These are phyloP conservation scores for Dendrobium huoshanense DNA, from an alignment of 106 monocot species.

Conservation along the genomic window DNA sequence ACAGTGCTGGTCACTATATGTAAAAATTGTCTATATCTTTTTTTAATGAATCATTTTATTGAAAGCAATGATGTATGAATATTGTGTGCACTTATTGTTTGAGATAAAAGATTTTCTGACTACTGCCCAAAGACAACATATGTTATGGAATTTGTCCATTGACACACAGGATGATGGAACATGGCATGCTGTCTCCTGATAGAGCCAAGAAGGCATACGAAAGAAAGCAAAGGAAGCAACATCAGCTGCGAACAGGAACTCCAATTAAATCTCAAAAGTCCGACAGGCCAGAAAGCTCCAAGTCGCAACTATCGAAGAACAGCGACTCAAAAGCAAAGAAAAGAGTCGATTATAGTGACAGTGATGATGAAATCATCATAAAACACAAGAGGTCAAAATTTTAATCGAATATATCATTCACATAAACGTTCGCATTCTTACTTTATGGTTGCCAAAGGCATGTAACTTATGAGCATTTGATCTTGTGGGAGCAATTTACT, in stretches of 20 bases:
- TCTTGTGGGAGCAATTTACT: background rate
- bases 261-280: conserved; percentile 41
- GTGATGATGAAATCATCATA: conserved; percentile 74
- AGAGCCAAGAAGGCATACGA: conserved; percentile 86
- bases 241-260: conserved; percentile 51
- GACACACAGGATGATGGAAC: conserved; percentile 83
- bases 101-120: too few species aligned
- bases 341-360: conserved; percentile 56
- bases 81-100: too few species aligned
- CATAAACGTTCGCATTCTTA: background rate
- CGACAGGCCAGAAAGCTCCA: conserved; percentile 63
- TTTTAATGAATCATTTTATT: too few species aligned
- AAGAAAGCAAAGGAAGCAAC: conserved; percentile 80
- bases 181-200: conserved; percentile 80
- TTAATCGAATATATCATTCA: background rate
- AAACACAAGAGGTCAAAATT: conserved; percentile 48
- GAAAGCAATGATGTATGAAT: too few species aligned
- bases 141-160: background rate
- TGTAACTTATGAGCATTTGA: background rate
- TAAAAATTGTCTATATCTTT: too few species aligned
- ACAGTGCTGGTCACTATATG: too few species aligned
- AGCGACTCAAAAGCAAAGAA: conserved; percentile 59
- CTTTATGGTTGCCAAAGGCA: background rate
- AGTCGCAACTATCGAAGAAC: conserved; percentile 31
- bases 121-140: background rate